Percentiles rank a stretch among this genome's conserved stretches.
phyloP scores from a whole-genome alignment of 129 eudicot genomes.

The Chrysanthemum seticuspe region DNA sequence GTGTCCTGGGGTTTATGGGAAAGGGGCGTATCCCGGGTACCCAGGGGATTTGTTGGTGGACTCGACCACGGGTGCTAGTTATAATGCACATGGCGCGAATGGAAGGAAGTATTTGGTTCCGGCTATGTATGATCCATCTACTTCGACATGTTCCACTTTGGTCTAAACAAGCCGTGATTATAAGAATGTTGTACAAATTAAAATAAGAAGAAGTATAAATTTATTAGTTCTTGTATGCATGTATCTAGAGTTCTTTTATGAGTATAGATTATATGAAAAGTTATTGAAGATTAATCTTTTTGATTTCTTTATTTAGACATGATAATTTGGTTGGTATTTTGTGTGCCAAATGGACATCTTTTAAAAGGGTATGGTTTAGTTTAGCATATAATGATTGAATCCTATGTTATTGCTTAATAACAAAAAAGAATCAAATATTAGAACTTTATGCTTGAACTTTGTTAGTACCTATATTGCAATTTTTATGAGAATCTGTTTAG shows the following conservation, averaged over 20 bases:
- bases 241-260: neutral
- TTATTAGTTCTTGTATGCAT: neutral
- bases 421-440: too few species aligned
- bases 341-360: too few species aligned
- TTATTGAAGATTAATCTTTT: neutral
- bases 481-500: too few species aligned
- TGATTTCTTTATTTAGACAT: too few species aligned
- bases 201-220: neutral
- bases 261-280: neutral
- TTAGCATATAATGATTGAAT: too few species aligned
- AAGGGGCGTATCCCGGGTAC: constrained; percentile 53
- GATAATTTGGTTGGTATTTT: too few species aligned
- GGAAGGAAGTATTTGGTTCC: constrained; percentile 43
- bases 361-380: too few species aligned
- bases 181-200: neutral
- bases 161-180: neutral
- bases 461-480: too few species aligned
- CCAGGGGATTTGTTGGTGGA: constrained; percentile 46
- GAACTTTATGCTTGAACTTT: too few species aligned
- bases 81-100: constrained; percentile 42
- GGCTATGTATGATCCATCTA: constrained; percentile 38
- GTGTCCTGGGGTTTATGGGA: constrained; percentile 45
- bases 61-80: constrained; percentile 40
- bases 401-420: too few species aligned
- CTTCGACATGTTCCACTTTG: constrained; percentile 34